A percentile compares a stretch with the other conserved stretches of the same genome.
These are phyloP conservation scores for Pseudogymnoascus sp. DNA, from an alignment of 2,329 filamentous ascomycete genomes.

Conservation along the genomic window DNA sequence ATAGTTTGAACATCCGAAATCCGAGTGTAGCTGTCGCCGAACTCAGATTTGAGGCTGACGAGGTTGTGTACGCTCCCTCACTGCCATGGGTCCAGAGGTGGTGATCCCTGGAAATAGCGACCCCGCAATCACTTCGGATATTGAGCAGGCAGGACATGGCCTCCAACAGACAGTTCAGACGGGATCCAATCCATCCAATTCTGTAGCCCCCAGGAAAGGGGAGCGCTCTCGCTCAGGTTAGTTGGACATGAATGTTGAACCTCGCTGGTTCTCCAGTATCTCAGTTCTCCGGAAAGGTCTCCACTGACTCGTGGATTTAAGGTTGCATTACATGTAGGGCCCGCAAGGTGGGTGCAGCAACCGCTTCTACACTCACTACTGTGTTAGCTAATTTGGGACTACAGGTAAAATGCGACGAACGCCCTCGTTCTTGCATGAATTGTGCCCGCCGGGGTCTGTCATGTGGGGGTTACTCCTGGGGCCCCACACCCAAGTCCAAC, in stretches of 20 bases:
- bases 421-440: conserved; percentile 8
- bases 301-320: neutral
- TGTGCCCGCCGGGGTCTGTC: conserved; percentile 1
- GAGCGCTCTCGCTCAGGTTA: neutral
- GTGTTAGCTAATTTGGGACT: neutral
- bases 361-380: neutral
- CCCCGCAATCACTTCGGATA: neutral
- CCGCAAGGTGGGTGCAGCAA: conserved; percentile 3
- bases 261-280: neutral
- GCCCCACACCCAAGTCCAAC: neutral
- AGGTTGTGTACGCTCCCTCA: neutral
- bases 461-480: conserved; percentile 1
- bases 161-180: neutral
- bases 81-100: neutral
- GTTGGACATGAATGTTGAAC: neutral
- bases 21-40: neutral
- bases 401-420: conserved; percentile 12
- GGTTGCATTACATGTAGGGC: conserved; percentile 11
- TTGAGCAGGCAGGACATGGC: neutral
- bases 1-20: neutral
- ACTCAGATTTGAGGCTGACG: neutral
- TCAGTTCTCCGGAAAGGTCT: neutral
- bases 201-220: neutral
- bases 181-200: neutral
- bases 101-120: neutral